Base-by-base conservation (phyloP, 371 early-diverging fungal species). In the Mortierella sp. region DNA sequence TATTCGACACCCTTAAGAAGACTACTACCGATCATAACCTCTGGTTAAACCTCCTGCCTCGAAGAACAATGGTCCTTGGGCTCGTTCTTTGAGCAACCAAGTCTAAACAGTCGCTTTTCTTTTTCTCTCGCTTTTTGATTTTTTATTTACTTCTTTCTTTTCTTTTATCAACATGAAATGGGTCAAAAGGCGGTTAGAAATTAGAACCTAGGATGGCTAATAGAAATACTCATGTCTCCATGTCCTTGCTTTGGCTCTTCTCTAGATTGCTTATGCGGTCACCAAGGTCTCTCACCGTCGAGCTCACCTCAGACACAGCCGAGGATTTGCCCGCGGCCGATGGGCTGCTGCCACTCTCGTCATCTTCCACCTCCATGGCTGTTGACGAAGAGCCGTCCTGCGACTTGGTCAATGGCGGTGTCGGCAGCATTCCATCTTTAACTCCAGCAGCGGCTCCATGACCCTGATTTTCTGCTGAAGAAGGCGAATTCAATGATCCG, bases 391-490 rank as follows among this genome's bases (percentile, higher is more conserved):
- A 37, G 37, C 37, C 37, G 23, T 70, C 76, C 47, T 77, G 79
- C 28, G 64, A 68, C 66, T 77, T 77, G 72, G 68, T 68, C 43
- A 77, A 29, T 3, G 79, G 79, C 14, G 79, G 79, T 26, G 79
- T 77, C 3, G 79, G 79, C n/a, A 77, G 66, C 18, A 69, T 77
- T 11, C 79, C 72, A 4, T 77, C 75, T 60, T 75, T 75, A 60
- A 75, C 30, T 0, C 62, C 61, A 5, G 29, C 28, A 12, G 23
- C n/a, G 16, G 48, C 44, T 21, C 43, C 23, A 25, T 56, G 12
- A 18, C 25, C 25, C 25, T 44, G 51, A 47, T 12, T 23, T 47
- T 30, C 19, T 59, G 59, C n/a, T n/a, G 59, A 59, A 59, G 59
- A n/a, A 26, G 53, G 23, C 53, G 19, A 12, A 23, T 19, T 53